These are phyloP conservation scores for Gloeophyllum trabeum DNA, from an alignment of 768 basidiomycete species.

Conservation along the genomic window DNA sequence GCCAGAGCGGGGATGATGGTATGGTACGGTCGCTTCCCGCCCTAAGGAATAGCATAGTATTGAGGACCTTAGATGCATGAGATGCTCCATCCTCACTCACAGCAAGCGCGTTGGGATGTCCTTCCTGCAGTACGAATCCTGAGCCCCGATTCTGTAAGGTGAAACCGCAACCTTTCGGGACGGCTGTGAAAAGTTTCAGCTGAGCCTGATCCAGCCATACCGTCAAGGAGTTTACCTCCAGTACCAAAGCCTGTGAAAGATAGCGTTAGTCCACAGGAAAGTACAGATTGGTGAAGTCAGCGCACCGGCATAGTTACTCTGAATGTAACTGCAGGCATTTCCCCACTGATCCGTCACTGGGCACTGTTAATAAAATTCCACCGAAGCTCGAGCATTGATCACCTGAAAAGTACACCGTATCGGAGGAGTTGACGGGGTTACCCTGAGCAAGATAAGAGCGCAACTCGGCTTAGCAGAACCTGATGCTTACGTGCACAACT, in stretches of 20 bases:
- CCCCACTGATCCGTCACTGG: slow-evolving; percentile 82
- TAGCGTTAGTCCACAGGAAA: neutral
- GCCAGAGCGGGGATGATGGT: slow-evolving; percentile 92
- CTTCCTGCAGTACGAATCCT: slow-evolving; percentile 68
- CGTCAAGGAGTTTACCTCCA: slow-evolving; percentile 35
- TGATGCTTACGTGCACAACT: slow-evolving; percentile 57
- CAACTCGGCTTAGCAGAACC: too few relatives aligned
- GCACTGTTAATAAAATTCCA: neutral
- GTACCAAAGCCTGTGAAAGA: slow-evolving; percentile 72
- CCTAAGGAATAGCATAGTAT: slow-evolving; percentile 22
- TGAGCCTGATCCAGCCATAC: neutral
- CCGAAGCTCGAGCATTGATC: slow-evolving; percentile 4
- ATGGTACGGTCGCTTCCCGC: slow-evolving; percentile 82
- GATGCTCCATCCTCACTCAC: slow-evolving; percentile 22
- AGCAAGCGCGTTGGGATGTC: slow-evolving; percentile 78
- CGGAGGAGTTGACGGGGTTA: slow-evolving; percentile 72
- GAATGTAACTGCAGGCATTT: slow-evolving; percentile 83
- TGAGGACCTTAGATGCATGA: neutral
- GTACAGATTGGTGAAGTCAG: slow-evolving; percentile 4
- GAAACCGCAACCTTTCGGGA: slow-evolving; percentile 93
- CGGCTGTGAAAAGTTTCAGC: slow-evolving; percentile 32
- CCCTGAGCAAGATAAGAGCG: slow-evolving; percentile 36
- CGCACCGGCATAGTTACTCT: slow-evolving; percentile 78
- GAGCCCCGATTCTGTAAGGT: slow-evolving; percentile 92
- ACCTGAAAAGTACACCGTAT: slow-evolving; percentile 93